These are phyloP conservation scores for Suhomyces bolitotheri DNA, from an alignment of 1,139 yeast species.

Conservation along the genomic window DNA sequence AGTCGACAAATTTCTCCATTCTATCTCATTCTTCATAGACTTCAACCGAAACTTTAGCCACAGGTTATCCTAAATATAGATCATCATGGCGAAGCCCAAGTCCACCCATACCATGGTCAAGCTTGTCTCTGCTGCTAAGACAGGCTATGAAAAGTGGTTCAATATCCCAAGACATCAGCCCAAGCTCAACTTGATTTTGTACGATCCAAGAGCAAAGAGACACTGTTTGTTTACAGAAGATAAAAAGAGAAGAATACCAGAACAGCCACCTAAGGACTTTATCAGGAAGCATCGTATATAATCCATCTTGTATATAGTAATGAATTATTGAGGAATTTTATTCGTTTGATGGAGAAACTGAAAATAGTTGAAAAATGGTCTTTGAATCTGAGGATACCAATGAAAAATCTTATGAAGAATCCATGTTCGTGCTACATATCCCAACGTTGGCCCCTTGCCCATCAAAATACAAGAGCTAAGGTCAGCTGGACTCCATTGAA, in stretches of 20 bases:
- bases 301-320: slow-evolving; percentile 12
- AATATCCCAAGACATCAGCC: slow-evolving; percentile 81
- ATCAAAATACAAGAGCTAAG: no score
- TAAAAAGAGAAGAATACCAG: slow-evolving; percentile 79
- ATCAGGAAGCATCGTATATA: slow-evolving; percentile 43
- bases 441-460: no score
- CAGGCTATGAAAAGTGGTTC: slow-evolving; percentile 82
- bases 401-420: no score
- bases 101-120: slow-evolving; percentile 50
- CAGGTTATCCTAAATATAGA: no score
- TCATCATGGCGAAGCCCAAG: slow-evolving; percentile 44
- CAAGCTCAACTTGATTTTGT: slow-evolving; percentile 76
- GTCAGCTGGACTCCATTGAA: no score
- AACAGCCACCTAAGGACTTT: slow-evolving; percentile 59
- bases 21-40: neutral
- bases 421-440: no score
- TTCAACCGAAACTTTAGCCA: no score
- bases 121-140: slow-evolving; percentile 62
- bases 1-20: slow-evolving; percentile 3
- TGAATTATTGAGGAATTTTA: neutral
- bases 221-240: slow-evolving; percentile 89
- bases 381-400: neutral
- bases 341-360: neutral
- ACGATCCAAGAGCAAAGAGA: slow-evolving; percentile 71
- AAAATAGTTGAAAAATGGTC: neutral